Evolutionary conservation across 2,329 filamentous ascomycete genomes (phyloP).

Genomic region (Pseudogymnoascus sp.): DNA sequence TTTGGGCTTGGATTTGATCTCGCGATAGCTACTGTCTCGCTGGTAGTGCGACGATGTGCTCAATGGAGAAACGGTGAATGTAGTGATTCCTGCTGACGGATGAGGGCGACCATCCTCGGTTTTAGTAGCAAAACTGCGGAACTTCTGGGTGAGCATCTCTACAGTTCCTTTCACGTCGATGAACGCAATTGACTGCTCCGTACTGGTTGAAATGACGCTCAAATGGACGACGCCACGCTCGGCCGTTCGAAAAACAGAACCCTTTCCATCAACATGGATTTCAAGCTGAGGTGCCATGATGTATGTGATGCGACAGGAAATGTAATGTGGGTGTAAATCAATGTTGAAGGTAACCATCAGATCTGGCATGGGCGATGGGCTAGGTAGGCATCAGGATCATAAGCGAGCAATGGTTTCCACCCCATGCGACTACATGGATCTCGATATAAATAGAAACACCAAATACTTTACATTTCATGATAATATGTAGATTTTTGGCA

Average conservation of each 20-base stretch:
- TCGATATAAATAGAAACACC: neutral
- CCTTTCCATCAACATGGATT: slow-evolving; percentile 17
- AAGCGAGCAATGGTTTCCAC: neutral
- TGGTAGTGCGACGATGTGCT: slow-evolving; percentile 10
- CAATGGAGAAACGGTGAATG: slow-evolving; percentile 17
- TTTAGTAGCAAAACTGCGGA: slow-evolving; percentile 17
- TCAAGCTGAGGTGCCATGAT: slow-evolving; percentile 17
- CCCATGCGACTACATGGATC: neutral
- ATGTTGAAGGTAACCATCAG: neutral
- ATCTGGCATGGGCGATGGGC: neutral
- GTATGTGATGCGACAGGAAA: neutral
- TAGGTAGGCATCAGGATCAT: neutral
- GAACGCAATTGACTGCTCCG: neutral
- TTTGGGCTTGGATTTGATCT: slow-evolving; percentile 5
- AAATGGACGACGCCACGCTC: slow-evolving; percentile 19
- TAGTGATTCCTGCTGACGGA: slow-evolving; percentile 18
- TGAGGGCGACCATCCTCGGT: slow-evolving; percentile 17
- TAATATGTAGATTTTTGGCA: neutral
- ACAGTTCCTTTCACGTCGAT: slow-evolving; percentile 12
- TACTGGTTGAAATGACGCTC: slow-evolving; percentile 9
- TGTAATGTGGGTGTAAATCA: neutral
- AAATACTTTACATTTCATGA: neutral
- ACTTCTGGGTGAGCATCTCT: slow-evolving; percentile 13
- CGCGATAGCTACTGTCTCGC: neutral
- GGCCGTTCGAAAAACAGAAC: slow-evolving; percentile 18